Conservation (phyloP, 169 alveolate genomes). For the Plasmodium reichenowi region DNA sequence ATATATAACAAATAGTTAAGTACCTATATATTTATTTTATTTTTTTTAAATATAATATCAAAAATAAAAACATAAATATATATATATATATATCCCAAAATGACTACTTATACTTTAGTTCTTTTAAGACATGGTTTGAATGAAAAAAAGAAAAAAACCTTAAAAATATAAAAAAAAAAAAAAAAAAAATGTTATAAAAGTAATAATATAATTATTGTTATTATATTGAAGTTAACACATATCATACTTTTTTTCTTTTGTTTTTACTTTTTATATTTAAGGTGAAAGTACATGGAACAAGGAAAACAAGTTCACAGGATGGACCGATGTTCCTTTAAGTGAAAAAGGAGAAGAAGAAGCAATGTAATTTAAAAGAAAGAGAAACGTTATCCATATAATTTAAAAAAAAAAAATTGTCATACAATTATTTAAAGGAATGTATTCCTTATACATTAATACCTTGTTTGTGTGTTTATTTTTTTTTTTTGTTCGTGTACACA, state of each 20-base stretch:
- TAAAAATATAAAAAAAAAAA: conserved; percentile 3
- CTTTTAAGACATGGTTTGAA: conserved; percentile 69
- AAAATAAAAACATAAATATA: background rate
- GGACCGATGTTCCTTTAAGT: conserved; percentile 97
- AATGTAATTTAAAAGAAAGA: conserved; percentile 67
- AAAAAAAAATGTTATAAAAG: conserved; percentile 3
- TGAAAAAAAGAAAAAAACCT: conserved; percentile 9
- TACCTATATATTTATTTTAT: too few relatives aligned
- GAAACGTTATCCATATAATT: background rate
- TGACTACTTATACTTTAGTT: conserved; percentile 69
- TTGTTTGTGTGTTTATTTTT: background rate
- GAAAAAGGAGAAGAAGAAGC: conserved; percentile 96
- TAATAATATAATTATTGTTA: background rate
- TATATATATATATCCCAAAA: conserved; percentile 10
- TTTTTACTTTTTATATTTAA: conserved; percentile 15
- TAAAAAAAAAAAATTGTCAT: background rate
- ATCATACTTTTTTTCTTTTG: background rate
- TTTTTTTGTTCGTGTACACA: background rate
- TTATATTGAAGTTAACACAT: background rate
- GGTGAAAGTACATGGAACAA: conserved; percentile 98
- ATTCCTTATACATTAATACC: background rate
- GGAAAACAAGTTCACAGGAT: conserved; percentile 98
- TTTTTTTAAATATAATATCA: background rate
- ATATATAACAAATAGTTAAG: too few relatives aligned
- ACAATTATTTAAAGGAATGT: background rate